phyloP scores from a whole-genome alignment of 805 yeast species.

The Sugiyamaella valdiviana region DNA sequence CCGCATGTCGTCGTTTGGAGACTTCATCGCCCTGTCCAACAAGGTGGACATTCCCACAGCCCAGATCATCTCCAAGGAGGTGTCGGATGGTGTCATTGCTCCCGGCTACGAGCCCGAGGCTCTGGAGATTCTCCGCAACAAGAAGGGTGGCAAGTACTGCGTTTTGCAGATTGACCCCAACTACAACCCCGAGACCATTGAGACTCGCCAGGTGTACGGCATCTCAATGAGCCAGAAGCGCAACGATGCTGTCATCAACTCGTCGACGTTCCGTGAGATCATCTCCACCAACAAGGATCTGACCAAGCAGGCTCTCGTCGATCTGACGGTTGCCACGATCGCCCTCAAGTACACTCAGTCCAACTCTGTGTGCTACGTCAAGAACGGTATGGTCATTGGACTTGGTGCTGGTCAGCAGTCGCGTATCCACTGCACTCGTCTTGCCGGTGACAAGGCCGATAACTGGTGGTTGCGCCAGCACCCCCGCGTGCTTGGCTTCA shows the following conservation, averaged over 20 bases:
- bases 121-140: slow-evolving; percentile 75
- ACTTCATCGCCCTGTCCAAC: slow-evolving; percentile 94
- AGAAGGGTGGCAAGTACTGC: slow-evolving; percentile 97
- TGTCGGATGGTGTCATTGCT: slow-evolving; percentile 97
- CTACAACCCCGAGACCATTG: slow-evolving; percentile 72
- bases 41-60: slow-evolving; percentile 96
- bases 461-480: slow-evolving; percentile 99
- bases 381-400: slow-evolving; percentile 98
- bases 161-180: slow-evolving; percentile 94
- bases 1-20: slow-evolving; percentile 99
- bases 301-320: slow-evolving; percentile 88
- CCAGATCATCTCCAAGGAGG: slow-evolving; percentile 93
- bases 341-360: slow-evolving; percentile 97
- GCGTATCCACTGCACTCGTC: slow-evolving; percentile 97
- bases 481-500: slow-evolving; percentile 83
- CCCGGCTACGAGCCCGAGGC: slow-evolving; percentile 96
- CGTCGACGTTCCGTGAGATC: slow-evolving; percentile 84
- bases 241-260: slow-evolving; percentile 93
- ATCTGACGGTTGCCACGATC: slow-evolving; percentile 93
- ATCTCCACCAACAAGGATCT: slow-evolving; percentile 80
- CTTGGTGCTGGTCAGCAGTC: slow-evolving; percentile 99
- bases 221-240: slow-evolving; percentile 93
- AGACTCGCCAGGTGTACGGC: slow-evolving; percentile 95
- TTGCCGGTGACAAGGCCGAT: slow-evolving; percentile 99
- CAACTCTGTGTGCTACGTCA: slow-evolving; percentile 96